Base-by-base conservation (phyloP, 441 rosid genomes). In the Syzygium malaccense region DNA sequence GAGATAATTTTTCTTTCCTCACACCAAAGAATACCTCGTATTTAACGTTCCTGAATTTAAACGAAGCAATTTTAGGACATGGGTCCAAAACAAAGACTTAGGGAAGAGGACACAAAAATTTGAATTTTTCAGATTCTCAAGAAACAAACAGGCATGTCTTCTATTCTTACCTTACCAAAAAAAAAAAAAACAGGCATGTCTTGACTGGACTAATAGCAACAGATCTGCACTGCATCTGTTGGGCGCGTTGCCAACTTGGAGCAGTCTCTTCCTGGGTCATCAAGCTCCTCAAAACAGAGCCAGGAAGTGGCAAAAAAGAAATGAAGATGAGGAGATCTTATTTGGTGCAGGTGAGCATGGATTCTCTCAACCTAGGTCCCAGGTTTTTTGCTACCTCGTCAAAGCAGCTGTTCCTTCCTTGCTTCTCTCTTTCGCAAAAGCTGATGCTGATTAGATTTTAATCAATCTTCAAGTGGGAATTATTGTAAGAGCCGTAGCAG, bases 71-170 rank as follows among this genome's bases (percentile, higher is more conserved):
- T 45, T 45, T 7, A 45, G 48, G 48, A 7, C 48, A 45, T 45
- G 7, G 7, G 48, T 45, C 48, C 14, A 17, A 41, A 75, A 37
- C 23, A 75, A 49, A 6, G 18, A 20, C 51, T 37, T 23, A 6
- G 9, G 45, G 9, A 6, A 41, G 5, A 12, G 83, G 18, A 75
- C 51, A 12, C 14, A 6, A 68, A 66, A 37, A 60, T 60, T 60
- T 60, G 32, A 87, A 71, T 41, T 37, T 37, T 79, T 87, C 80
- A 84, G 87, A 7, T 90, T 88, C 91, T 71, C 87, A 7, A 86
- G 89, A 91, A 91, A 86, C 88, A 88, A 48, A 89, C 88, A 68
- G 62, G 86, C 71, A 86, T 54, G 37, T 53, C 55, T 28, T 3
- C n/a, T n/a, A n/a, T n/a, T n/a, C n/a, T n/a, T n/a, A n/a, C n/a